Conservation (phyloP, 2,329 filamentous ascomycete species). For the Claviceps spartinae region DNA sequence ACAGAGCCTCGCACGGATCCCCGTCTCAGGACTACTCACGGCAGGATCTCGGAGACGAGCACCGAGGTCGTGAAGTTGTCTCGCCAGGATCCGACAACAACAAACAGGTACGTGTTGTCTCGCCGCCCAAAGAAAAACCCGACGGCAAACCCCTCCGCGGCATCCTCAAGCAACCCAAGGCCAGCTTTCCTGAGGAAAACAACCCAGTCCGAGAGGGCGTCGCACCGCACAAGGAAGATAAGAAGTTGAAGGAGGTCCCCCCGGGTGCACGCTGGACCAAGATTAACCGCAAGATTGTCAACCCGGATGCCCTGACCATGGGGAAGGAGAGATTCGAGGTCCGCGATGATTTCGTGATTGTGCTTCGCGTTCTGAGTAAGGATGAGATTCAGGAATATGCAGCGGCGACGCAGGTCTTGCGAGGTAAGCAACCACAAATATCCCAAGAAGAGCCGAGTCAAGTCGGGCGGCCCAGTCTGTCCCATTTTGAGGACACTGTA, state of each 20-base stretch:
- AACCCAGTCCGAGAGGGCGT: constrained; percentile 80
- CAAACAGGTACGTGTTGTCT: constrained; percentile 53
- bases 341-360: constrained; percentile 86
- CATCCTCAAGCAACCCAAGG: constrained; percentile 72
- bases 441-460: too few species aligned
- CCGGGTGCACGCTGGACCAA: constrained; percentile 83
- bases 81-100: constrained; percentile 26
- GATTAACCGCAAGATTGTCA: constrained; percentile 77
- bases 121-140: constrained; percentile 49
- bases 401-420: constrained; percentile 63
- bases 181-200: constrained; percentile 75
- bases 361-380: constrained; percentile 71
- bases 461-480: too few species aligned
- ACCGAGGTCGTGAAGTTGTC: constrained; percentile 28
- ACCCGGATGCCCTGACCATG: constrained; percentile 71
- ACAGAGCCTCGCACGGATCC: constrained; percentile 6
- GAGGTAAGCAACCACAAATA: constrained; percentile 41
- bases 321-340: constrained; percentile 89
- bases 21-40: constrained; percentile 3
- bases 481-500: too few species aligned
- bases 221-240: constrained; percentile 81
- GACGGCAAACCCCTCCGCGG: constrained; percentile 63
- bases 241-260: constrained; percentile 56
- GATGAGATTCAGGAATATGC: constrained; percentile 86
- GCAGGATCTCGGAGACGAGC: constrained; percentile 15